Evolutionary conservation across 2,329 filamentous ascomycete genomes (phyloP), one percentile per base, ranked within the genome.

Genomic region (Sclerotinia minor): DNA sequence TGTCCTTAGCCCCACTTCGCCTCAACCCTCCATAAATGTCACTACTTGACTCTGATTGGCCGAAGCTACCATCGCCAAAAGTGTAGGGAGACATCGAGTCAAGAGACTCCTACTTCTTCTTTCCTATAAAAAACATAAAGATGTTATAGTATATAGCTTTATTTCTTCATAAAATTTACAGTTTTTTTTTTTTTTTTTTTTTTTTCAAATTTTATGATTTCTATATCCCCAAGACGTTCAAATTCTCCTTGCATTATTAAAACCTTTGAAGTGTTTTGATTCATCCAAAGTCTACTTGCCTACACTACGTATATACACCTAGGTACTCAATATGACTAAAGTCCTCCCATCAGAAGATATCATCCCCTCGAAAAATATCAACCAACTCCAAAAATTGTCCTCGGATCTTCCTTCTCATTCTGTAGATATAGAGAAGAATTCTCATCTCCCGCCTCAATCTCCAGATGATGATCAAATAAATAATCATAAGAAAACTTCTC

Each of bases 361-460:
- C 2, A 29, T 35, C 26, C 6, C 44, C 8, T 45, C 44, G 35
- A 13, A 49, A 24, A 15, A 47, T 11, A 52, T 8, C 32, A 35
- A 41, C 2, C 13, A 50, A 21, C 6, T 32, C 6, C 59, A 15
- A 50, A 50, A 8, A 26, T 52, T n/a, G 41, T 50, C 59, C 29
- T 41, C 32, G 4, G 45, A 26, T 41, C 8, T 52, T 8, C 29
- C 59, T 38, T 38, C 13, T 38, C n/a, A 24, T 11, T 26, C 45
- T 26, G 5, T 38, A 26, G 59, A 63, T 38, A 63, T 63, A 24
- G 59, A 63, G n/a, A 63, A 63, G 21, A 63, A 15, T 29, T 24
- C 45, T 13, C 45, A 19, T 7, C 29, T 61, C 4, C 19, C 45
- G 21, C 3, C 59, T 7, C 15, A 63, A 26, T 13, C 29, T 41